Conservation (phyloP, 257 asterid species). For the Paraleonurus japonicus region DNA sequence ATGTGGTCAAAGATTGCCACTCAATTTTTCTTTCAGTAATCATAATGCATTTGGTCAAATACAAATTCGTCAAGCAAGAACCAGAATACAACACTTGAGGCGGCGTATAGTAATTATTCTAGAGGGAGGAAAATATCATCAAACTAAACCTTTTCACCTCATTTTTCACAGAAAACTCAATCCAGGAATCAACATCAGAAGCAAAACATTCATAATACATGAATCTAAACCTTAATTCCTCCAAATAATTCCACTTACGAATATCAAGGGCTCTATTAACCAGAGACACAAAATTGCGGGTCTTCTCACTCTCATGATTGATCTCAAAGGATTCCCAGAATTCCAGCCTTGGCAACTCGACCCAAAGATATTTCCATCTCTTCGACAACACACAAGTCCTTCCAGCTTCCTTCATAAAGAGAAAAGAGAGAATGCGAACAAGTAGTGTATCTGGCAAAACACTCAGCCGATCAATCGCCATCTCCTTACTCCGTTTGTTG, state of each 20-base stretch:
- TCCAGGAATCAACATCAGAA: conserved; percentile 10
- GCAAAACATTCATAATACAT: not conserved
- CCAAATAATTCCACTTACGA: not conserved
- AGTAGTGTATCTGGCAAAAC: conserved; percentile 11
- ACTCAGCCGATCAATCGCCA: conserved; percentile 21
- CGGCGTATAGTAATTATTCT: not conserved
- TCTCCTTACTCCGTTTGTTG: not conserved
- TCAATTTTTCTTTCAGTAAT: not conserved
- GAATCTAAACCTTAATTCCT: not conserved
- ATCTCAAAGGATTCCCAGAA: not conserved
- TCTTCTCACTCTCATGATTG: not conserved
- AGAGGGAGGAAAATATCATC: fast-evolving
- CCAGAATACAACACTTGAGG: conserved; percentile 1
- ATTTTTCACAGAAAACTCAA: conserved; percentile 6
- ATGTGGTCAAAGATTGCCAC: conserved; percentile 11
- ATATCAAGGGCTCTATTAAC: not conserved
- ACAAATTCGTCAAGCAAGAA: not conserved
- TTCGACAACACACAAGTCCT: conserved; percentile 8
- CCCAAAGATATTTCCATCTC: conserved; percentile 17
- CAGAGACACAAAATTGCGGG: not conserved
- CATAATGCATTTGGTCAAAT: not conserved
- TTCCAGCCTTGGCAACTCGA: not conserved
- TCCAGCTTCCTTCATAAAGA: not conserved
- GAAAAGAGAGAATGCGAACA: conserved; percentile 1
- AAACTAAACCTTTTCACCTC: conserved; percentile 9